These are phyloP conservation scores for Reutealis trisperma DNA, from an alignment of 345 rosid genomes.

Conservation along the genomic window DNA sequence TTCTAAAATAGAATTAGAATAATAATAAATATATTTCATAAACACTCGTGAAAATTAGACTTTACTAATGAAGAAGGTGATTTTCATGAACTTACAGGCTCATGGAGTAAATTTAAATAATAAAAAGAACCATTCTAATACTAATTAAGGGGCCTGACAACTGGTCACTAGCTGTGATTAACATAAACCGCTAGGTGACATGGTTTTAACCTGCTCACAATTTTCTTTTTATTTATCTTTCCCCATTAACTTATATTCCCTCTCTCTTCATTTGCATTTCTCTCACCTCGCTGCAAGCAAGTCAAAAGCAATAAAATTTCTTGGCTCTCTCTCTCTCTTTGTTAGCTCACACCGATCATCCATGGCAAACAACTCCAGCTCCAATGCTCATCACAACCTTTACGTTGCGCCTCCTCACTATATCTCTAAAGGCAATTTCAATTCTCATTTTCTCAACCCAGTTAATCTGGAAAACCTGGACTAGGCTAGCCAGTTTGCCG, in stretches of 20 bases:
- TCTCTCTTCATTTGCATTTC: constrained; percentile 9
- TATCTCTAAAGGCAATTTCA: constrained; percentile 69
- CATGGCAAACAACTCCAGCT: constrained; percentile 59
- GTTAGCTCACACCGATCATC: constrained; percentile 42
- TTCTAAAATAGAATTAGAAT: too few relatives aligned
- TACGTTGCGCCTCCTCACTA: constrained; percentile 63
- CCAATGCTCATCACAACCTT: constrained; percentile 53
- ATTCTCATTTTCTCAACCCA: background rate
- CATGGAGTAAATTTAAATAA: background rate
- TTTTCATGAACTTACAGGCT: background rate
- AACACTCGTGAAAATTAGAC: background rate
- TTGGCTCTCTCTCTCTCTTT: constrained; percentile 11
- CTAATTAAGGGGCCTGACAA: background rate
- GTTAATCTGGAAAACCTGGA: too few relatives aligned
- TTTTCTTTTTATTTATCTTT: background rate
- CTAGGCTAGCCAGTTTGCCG: too few relatives aligned
- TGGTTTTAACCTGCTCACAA: constrained; percentile 10
- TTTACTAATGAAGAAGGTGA: background rate
- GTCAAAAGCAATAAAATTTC: constrained; percentile 10
- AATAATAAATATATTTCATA: too few relatives aligned
- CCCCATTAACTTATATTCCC: constrained; percentile 21
- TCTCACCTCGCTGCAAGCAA: constrained; percentile 25
- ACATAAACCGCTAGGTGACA: background rate
- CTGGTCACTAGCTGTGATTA: background rate
- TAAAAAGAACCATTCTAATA: background rate